Conservation (phyloP, 1,139 yeast species). For the Pichia sp. region DNA sequence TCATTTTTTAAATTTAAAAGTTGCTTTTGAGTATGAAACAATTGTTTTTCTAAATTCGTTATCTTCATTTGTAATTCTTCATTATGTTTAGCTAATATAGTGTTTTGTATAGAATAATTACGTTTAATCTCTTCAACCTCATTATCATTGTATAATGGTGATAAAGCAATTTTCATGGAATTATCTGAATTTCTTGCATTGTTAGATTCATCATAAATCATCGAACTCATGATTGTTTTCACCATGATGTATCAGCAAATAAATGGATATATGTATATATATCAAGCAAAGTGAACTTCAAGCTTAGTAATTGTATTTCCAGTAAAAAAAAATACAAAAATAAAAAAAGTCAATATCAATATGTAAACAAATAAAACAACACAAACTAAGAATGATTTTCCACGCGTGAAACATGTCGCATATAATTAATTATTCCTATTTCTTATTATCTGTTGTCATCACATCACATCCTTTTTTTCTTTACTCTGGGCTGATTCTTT, state of each 20-base stretch:
- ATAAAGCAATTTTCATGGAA: not conserved
- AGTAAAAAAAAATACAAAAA: too few relatives aligned
- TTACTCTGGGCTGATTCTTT: too few relatives aligned
- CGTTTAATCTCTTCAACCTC: constrained; percentile 14
- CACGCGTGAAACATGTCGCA: too few relatives aligned
- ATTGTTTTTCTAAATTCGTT: constrained; percentile 43
- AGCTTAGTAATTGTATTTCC: too few relatives aligned
- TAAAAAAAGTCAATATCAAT: too few relatives aligned
- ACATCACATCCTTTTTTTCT: too few relatives aligned
- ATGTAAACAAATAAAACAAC: too few relatives aligned
- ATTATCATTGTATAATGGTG: constrained; percentile 2
- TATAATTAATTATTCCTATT: too few relatives aligned
- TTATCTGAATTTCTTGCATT: too few relatives aligned
- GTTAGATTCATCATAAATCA: constrained; percentile 3
- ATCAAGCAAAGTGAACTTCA: not conserved
- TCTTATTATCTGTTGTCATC: too few relatives aligned
- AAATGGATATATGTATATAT: not conserved
- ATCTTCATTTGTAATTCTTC: constrained; percentile 44
- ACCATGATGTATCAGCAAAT: constrained; percentile 2
- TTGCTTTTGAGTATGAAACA: constrained; percentile 43
- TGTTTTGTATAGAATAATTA: constrained; percentile 41
- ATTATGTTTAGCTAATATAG: constrained; percentile 50
- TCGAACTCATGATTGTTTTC: constrained; percentile 5
- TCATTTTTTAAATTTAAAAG: constrained; percentile 37
- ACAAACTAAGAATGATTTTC: too few relatives aligned